Evolutionary conservation across 108 stramenopile species (phyloP).

Genomic region (Seminavis robusta): DNA sequence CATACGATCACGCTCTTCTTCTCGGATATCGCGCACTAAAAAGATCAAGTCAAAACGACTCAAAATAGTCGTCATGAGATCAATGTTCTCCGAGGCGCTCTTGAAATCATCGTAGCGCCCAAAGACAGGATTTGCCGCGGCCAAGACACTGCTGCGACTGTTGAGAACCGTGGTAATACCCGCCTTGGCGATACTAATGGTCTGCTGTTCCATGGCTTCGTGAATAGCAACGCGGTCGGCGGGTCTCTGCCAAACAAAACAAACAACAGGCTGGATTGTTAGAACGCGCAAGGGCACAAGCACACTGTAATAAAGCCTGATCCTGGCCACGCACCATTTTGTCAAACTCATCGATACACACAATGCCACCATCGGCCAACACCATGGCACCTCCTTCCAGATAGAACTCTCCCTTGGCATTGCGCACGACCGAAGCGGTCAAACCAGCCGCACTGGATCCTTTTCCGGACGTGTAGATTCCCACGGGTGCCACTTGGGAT

Average conservation of each 20-base stretch:
- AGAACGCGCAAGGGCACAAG: background rate
- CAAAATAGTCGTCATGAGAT: constrained; percentile 97
- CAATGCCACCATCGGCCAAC: constrained; percentile 98
- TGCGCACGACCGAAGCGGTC: constrained; percentile 92
- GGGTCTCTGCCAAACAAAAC: constrained; percentile 57
- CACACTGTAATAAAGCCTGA: too few species aligned
- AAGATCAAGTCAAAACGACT: constrained; percentile 99
- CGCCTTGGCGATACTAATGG: constrained; percentile 98
- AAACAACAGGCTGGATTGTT: background rate
- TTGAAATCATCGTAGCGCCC: constrained; percentile 98
- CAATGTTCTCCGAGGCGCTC: constrained; percentile 96
- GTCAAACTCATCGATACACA: constrained; percentile 99
- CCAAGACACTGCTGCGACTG: constrained; percentile 86
- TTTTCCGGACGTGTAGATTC: constrained; percentile 99
- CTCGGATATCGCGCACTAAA: constrained; percentile 95
- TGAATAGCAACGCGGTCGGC: constrained; percentile 98
- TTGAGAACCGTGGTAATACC: constrained; percentile 99
- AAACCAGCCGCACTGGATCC: constrained; percentile 97
- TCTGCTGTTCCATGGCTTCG: constrained; percentile 99
- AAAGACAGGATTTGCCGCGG: constrained; percentile 99
- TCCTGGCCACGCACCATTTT: too few species aligned
- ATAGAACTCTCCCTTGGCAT: constrained; percentile 95
- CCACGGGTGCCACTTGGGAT: constrained; percentile 91
- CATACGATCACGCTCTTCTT: constrained; percentile 92
- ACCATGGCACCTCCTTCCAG: constrained; percentile 99